Evolutionary conservation across 768 basidiomycete species (phyloP), one percentile per base, ranked within the genome.

Genomic region (Sporobolomyces phaffii): DNA sequence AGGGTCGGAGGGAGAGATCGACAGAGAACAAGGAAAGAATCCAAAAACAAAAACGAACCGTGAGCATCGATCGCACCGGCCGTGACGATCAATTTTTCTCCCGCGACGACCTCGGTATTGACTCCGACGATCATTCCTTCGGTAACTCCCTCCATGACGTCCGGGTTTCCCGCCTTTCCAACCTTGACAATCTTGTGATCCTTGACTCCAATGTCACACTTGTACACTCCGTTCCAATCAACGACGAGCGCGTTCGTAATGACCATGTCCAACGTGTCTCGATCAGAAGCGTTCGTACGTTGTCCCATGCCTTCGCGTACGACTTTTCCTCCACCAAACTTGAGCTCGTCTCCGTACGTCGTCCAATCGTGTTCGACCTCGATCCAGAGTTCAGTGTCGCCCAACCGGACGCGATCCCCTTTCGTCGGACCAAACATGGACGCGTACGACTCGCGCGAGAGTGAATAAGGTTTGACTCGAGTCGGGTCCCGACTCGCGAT

Each of bases 301-400:
- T 98, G 93, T 11, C 93, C 96, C 89, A 96, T 94, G 8, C 96
- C 96, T 74, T 98, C 96, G 28, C 94, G 87, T 57, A 98, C 89
- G 1, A 87, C 84, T 79, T 98, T 97, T 22, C 92, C 90, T 74
- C 92, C 94, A 11, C 96, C 96, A 73, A 99, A 99, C 79, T 97
- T 98, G 79, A 90, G 88, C 78, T 98, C 94, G 64, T 98, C 94
- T 2, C 94, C 96, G 75, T 96, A 94, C 5, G 85, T 80, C 7
- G 93, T 89, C 86, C 82, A 82, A 73, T 99, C 94, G 34, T 83
- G 80, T 77, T 99, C 94, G 2, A 99, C 88, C 77, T 91, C 84
- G 69, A 98, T 81, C 91, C 92, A 98, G 11, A 99, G 82, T 43
- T 80, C 79, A 13, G 89, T 94, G 76, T 99, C 96, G 15, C 88